Base-by-base conservation (phyloP, 2,329 filamentous ascomycete genomes). In the Sordariomycetes sp. region DNA sequence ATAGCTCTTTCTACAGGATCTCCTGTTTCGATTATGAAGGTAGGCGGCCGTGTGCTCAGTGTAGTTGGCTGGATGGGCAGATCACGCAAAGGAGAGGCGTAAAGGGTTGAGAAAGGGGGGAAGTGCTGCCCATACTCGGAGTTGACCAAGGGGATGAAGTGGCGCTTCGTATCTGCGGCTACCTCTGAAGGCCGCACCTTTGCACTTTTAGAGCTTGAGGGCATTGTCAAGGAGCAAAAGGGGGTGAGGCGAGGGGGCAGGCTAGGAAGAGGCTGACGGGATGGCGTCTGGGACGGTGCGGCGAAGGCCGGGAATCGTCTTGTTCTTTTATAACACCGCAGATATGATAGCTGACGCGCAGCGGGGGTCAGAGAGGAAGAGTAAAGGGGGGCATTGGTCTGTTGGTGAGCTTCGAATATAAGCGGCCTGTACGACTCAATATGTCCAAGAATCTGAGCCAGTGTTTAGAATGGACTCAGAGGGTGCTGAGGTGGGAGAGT, bases 111-210 rank as follows among this genome's bases (percentile, higher is more conserved):
- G 43, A 64, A 69, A 5, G 68, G 67, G 12, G 66, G 67, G 65
- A 63, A 82, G 47, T 58, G 55, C 37, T 64, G 60, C 38, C 59
- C 64, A 56, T 70, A 76, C 49, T 72, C 63, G 23, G 66, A 61
- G 47, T 66, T 70, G 46, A 85, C 74, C 41, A 71, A 61, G 12
- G 81, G 80, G 42, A 85, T 79, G 50, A 79, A 82, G 38, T 70
- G 69, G 46, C 68, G 71, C 56, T 84, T 84, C n/a, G 79, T 81
- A 51, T 85, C 80, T 18, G 75, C 72, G 35, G 82, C 82, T 35
- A 86, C 74, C 43, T 86, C 80, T 26, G 79, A 58, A 21, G 58
- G 57, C 46, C 52, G 50, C 32, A 57, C 50, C 21, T 50, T 48
- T 38, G 48, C 48, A 20, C 53, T 47, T 41, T 45, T 57, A 28